These are phyloP conservation scores for Remersonia thermophila DNA, from an alignment of 2,329 filamentous ascomycete species.

Conservation along the genomic window DNA sequence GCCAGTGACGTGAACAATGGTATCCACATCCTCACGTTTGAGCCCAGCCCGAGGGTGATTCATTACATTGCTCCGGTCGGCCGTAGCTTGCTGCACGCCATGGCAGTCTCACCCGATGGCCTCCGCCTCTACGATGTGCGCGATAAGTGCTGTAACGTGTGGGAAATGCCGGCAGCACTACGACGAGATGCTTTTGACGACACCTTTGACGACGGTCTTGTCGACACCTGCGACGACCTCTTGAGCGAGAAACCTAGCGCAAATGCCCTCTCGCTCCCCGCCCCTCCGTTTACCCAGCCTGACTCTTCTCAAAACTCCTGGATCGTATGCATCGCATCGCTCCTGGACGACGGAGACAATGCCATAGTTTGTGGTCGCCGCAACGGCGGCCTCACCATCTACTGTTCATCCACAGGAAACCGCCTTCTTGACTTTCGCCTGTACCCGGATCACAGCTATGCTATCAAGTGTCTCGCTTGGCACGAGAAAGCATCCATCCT, in stretches of 20 bases:
- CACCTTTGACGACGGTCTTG: no score
- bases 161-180: slow-evolving; percentile 7
- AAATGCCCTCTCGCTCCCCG: no score
- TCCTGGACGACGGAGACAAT: neutral
- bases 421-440: neutral
- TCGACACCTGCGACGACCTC: no score
- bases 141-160: slow-evolving; percentile 8
- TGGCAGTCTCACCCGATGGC: slow-evolving; percentile 8
- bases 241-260: no score
- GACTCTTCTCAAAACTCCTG: no score
- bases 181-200: no score
- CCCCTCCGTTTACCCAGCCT: neutral
- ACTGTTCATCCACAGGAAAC: neutral
- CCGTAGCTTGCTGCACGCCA: neutral
- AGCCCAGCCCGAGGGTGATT: slow-evolving; percentile 8
- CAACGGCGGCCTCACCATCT: neutral
- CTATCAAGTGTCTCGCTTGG: neutral
- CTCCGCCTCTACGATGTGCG: slow-evolving; percentile 10
- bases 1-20: slow-evolving; percentile 11
- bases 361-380: neutral
- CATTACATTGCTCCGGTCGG: slow-evolving; percentile 1
- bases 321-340: neutral
- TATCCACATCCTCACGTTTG: slow-evolving; percentile 15
- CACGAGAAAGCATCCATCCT: neutral
- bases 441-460: neutral